These are phyloP conservation scores for Cladosporium austrohemisphaericum DNA, from an alignment of 2,329 filamentous ascomycete genomes.

Conservation along the genomic window DNA sequence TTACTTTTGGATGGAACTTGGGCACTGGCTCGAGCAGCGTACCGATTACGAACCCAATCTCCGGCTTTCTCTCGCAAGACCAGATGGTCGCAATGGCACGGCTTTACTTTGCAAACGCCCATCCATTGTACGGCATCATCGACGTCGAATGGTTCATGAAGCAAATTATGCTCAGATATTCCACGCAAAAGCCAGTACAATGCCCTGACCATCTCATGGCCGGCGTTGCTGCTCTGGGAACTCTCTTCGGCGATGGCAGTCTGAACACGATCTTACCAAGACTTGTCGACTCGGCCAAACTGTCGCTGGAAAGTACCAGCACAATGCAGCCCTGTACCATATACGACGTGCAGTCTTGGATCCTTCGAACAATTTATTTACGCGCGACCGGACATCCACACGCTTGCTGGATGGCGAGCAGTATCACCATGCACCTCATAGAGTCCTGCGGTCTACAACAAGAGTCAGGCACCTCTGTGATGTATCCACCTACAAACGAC, in stretches of 20 bases:
- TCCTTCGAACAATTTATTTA: conserved; percentile 53
- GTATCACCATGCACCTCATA: conserved; percentile 55
- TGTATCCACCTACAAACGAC: conserved; percentile 24
- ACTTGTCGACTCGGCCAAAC: conserved; percentile 39
- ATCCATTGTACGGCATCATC: conserved; percentile 53
- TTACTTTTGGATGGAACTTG: conserved; percentile 57
- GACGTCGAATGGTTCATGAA: conserved; percentile 29
- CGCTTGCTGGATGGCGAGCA: conserved; percentile 56
- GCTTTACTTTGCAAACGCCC: conserved; percentile 53
- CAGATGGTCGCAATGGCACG: conserved; percentile 46
- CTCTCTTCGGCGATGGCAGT: conserved; percentile 44
- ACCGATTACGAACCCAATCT: conserved; percentile 32
- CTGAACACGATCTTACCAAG: conserved; percentile 20
- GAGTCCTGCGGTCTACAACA: conserved; percentile 51
- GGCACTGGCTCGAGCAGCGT: conserved; percentile 29
- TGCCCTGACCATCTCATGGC: conserved; percentile 42
- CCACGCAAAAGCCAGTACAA: conserved; percentile 19
- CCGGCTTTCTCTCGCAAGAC: conserved; percentile 45
- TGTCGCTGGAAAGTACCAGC: conserved; percentile 41
- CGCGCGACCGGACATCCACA: conserved; percentile 53
- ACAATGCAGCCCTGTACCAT: conserved; percentile 37
- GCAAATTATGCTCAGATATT: conserved; percentile 25
- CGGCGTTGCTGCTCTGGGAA: conserved; percentile 54
- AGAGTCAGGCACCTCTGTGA: conserved; percentile 30
- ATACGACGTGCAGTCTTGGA: conserved; percentile 48